Conservation (phyloP, 1,139 yeast species). For the Entelexis paramagnoliae region DNA sequence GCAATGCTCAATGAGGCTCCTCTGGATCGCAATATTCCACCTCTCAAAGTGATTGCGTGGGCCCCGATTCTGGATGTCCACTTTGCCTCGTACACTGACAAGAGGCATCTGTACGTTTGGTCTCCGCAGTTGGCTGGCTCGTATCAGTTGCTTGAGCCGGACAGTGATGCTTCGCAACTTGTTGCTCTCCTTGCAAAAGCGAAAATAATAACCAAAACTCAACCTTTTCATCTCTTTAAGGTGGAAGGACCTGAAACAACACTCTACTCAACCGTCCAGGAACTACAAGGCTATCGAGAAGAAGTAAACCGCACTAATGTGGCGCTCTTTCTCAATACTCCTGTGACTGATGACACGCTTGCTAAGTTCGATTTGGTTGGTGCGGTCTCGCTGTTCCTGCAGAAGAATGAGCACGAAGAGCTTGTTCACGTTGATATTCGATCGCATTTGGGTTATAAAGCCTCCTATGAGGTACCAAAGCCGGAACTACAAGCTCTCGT, state of each 20-base stretch:
- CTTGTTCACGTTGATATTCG: conserved; percentile 25
- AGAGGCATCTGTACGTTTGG: conserved; percentile 13
- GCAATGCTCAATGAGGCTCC: conserved; percentile 81
- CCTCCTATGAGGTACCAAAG: conserved; percentile 26
- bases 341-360: conserved; percentile 33
- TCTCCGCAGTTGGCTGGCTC: conserved; percentile 19
- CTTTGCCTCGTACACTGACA: conserved; percentile 24
- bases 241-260: conserved; percentile 23
- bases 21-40: conserved; percentile 49
- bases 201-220: conserved; percentile 61
- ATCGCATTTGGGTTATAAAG: conserved; percentile 27
- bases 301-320: conserved; percentile 48
- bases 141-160: conserved; percentile 32
- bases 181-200: conserved; percentile 67
- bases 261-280: conserved; percentile 70
- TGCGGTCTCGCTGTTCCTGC: conserved; percentile 40
- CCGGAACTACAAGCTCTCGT: conserved; percentile 27
- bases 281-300: conserved; percentile 43
- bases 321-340: conserved; percentile 53
- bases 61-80: conserved; percentile 45
- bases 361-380: conserved; percentile 36
- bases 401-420: conserved; percentile 16
- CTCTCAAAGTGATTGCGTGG: conserved; percentile 60
- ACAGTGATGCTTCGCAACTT: conserved; percentile 38
- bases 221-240: conserved; percentile 78